Evolutionary conservation across 2,329 filamentous ascomycete species (phyloP), one percentile per base, ranked within the genome.

Genomic region (Paecilomyces dactylethromorphus): DNA sequence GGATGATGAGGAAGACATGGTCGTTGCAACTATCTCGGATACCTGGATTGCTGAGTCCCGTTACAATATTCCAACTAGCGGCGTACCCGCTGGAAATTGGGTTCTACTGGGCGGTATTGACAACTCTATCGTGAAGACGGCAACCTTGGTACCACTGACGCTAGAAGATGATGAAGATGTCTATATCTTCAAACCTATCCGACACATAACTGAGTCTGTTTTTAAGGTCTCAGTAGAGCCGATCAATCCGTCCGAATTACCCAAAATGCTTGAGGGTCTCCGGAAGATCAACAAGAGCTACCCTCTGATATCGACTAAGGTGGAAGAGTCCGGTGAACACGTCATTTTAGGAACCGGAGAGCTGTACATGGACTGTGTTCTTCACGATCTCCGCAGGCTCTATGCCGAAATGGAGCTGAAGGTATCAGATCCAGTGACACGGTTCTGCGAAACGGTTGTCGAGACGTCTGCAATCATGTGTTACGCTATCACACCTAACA

Each of bases 361-460:
- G 74, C 81, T 99, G n/a, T 99, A 99, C 79, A 97, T 99, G 92
- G 94, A 99, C 74, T 99, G 94, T 69, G 93, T 99, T 3, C 82
- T 99, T 53, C 94, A 99, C 74, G 94, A 99, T 71, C 82, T 99
- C 53, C 89, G 94, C 57, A 85, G 87, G 49, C 77, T 97, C n/a
- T 99, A 97, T 71, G 92, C 94, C 13, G 93, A 97, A 69, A 99
- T 99, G 94, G 94, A 99, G 73, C 90, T 99, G 77, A 97, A 97
- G 77, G 91, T 99, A 54, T 99, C 94, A 0, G 94, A 99, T 71
- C 94, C 94, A 0, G 93, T 99, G 51, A 97, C 94, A 15, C 84
- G 94, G 54, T 99, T 99, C 81, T 97, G 92, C 76, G 94, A 99
- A 78, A 99, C 94, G 0, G 93, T 97, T 26, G 92, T 96, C 39